These are phyloP conservation scores for Aaosphaeria arxii DNA, from an alignment of 2,329 filamentous ascomycete genomes.

Conservation along the genomic window DNA sequence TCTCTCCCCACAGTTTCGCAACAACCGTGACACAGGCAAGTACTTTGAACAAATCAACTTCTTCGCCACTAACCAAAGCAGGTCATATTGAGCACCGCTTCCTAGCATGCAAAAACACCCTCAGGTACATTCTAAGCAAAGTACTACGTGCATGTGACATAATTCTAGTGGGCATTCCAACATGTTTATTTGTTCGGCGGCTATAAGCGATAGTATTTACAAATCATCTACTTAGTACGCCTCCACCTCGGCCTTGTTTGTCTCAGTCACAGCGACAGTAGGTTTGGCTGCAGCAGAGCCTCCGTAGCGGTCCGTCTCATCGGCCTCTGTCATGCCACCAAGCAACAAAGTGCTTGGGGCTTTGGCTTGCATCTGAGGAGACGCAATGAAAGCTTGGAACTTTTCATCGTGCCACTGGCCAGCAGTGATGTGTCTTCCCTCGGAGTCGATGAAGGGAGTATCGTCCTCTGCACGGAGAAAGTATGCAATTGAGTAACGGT, in stretches of 20 bases:
- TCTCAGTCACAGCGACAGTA: neutral
- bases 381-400: conserved; percentile 27
- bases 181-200: too few relatives aligned
- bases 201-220: too few relatives aligned
- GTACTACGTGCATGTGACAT: too few relatives aligned
- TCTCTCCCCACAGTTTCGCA: too few relatives aligned
- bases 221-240: too few relatives aligned
- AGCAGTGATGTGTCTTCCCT: conserved; percentile 55
- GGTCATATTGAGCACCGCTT: too few relatives aligned
- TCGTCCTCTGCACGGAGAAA: conserved; percentile 58
- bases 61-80: too few relatives aligned
- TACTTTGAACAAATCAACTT: too few relatives aligned
- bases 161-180: too few relatives aligned
- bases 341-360: conserved; percentile 21
- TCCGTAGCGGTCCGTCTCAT: conserved; percentile 14
- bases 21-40: too few relatives aligned
- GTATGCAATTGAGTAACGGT: conserved; percentile 59
- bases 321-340: conserved; percentile 26
- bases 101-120: too few relatives aligned
- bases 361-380: conserved; percentile 18
- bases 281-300: neutral
- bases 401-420: conserved; percentile 33
- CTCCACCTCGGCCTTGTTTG: neutral
- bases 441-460: conserved; percentile 54
- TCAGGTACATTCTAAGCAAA: too few relatives aligned